Conservation (phyloP, 306 rosid species). For the Luffa acutangula region DNA sequence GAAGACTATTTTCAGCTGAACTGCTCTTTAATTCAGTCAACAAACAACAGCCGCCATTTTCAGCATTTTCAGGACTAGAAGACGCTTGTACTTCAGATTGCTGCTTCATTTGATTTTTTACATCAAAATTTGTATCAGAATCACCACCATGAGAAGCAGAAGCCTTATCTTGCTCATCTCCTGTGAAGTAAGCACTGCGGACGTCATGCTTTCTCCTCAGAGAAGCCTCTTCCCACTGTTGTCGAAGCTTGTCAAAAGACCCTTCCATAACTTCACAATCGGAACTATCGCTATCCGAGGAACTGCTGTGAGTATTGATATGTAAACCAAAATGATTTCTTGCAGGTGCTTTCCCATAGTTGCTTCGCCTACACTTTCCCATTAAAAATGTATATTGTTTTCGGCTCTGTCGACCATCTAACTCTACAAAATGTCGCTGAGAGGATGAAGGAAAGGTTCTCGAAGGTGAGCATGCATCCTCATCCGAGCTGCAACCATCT, state of each 20-base stretch:
- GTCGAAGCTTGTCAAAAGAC: conserved; percentile 26
- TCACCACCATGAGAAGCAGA: conserved; percentile 38
- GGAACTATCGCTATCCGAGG: conserved; percentile 61
- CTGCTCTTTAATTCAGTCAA: neutral
- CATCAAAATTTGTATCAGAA: conserved; percentile 18
- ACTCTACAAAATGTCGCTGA: conserved; percentile 12
- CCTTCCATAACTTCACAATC: conserved; percentile 70
- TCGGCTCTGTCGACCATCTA: conserved; percentile 29
- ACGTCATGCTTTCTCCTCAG: conserved; percentile 38
- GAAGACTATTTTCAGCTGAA: conserved; percentile 17
- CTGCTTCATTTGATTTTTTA: conserved; percentile 22
- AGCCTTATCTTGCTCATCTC: conserved; percentile 36
- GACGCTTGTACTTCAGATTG: conserved; percentile 23
- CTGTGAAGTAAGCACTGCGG: conserved; percentile 22
- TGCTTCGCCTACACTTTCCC: conserved; percentile 26
- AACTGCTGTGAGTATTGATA: conserved; percentile 23
- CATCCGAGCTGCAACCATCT: conserved; percentile 56
- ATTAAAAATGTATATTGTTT: conserved; percentile 25
- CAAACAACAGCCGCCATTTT: neutral
- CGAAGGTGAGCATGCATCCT: conserved; percentile 70
- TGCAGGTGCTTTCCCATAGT: conserved; percentile 19
- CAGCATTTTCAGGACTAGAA: conserved; percentile 32
- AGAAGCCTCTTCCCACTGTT: conserved; percentile 69
- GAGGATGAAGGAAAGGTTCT: conserved; percentile 20
- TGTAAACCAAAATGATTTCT: conserved; percentile 44